phyloP scores from a whole-genome alignment of 2,329 filamentous ascomycete genomes.

The Cercospora sesami region DNA sequence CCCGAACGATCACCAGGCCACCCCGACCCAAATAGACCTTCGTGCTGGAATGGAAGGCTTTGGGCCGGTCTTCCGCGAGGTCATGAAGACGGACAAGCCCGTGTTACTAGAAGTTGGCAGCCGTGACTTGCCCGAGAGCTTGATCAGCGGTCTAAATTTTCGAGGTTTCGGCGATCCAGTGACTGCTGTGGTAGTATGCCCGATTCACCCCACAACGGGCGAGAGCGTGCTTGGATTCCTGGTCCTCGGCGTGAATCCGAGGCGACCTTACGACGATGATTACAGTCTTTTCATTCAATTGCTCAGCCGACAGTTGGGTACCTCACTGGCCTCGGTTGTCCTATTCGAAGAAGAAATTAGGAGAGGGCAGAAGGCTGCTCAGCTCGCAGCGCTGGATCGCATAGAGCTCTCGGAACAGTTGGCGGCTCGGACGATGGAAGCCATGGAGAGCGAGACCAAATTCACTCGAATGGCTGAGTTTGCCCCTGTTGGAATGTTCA shows the following conservation, averaged over 20 bases:
- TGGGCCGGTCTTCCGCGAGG: slow-evolving; percentile 72
- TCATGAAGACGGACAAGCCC: slow-evolving; percentile 67
- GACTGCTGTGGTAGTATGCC: slow-evolving; percentile 70
- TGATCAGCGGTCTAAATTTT: slow-evolving; percentile 68
- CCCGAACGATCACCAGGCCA: slow-evolving; percentile 61
- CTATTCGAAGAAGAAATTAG: slow-evolving; percentile 81
- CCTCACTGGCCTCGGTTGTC: slow-evolving; percentile 77
- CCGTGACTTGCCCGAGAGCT: slow-evolving; percentile 62
- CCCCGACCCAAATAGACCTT: slow-evolving; percentile 65
- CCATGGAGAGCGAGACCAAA: slow-evolving; percentile 66
- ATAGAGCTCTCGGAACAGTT: slow-evolving; percentile 76
- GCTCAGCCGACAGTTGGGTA: slow-evolving; percentile 72
- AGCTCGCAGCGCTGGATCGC: slow-evolving; percentile 71
- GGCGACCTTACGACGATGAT: slow-evolving; percentile 76
- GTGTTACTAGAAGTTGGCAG: slow-evolving; percentile 66
- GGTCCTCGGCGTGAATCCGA: slow-evolving; percentile 74
- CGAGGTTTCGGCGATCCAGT: slow-evolving; percentile 71
- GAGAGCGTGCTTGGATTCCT: slow-evolving; percentile 76
- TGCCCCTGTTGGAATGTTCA: slow-evolving; percentile 81
- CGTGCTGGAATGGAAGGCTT: slow-evolving; percentile 70
- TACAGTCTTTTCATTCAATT: slow-evolving; percentile 77
- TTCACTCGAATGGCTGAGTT: slow-evolving; percentile 85
- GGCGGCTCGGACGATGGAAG: slow-evolving; percentile 60
- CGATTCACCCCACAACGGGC: slow-evolving; percentile 73
- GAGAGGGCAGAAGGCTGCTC: slow-evolving; percentile 70